Base-by-base conservation (phyloP, 2,329 filamentous ascomycete genomes). In the Pseudogymnoascus sp. region DNA sequence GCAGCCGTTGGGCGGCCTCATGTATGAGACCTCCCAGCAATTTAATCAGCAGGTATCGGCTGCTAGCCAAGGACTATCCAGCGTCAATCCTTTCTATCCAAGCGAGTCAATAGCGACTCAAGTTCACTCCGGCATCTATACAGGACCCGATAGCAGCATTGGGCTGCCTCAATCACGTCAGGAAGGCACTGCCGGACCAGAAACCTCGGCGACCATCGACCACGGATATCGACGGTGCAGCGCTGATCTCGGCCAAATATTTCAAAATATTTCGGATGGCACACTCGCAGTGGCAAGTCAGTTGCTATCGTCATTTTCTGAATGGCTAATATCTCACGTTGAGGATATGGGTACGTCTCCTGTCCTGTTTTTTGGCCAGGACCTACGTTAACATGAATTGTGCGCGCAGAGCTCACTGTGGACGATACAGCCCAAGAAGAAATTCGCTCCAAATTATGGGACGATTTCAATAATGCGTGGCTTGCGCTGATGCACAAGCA, bases 391-490 rank as follows among this genome's bases (percentile, higher is more conserved):
- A 72, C 71, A 72, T 72, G 46, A 33, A 19, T 64, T 67, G 61
- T 68, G 76, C 73, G 75, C 75, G 70, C 77, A 96, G 92, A 91
- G 64, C 85, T 97, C 70, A 88, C 89, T 68, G 86, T 88, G 71
- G 93, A 97, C 77, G 89, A 96, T 74, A 85, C 89, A 72, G 81
- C 82, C 62, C 82, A 91, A 63, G 87, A 95, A 72, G 78, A 82
- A 63, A 88, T 95, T 69, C 87, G 92, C 63, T 83, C 96, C 68
- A 88, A 88, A 72, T 79, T 97, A 6, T 99, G 95, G 95, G 87
- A 89, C 70, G 89, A 97, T 69, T 96, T 97, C 78, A 97, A 99
- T 75, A 83, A 91, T 64, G 92, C 90, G 64, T 97, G 93, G 93
- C 82, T 97, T 38, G 84, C 88, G 4, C 79, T 95, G 6, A 85